These are phyloP conservation scores for Adiantum capillusveneris DNA, from an alignment of 75 land plant genomes.

Conservation along the genomic window DNA sequence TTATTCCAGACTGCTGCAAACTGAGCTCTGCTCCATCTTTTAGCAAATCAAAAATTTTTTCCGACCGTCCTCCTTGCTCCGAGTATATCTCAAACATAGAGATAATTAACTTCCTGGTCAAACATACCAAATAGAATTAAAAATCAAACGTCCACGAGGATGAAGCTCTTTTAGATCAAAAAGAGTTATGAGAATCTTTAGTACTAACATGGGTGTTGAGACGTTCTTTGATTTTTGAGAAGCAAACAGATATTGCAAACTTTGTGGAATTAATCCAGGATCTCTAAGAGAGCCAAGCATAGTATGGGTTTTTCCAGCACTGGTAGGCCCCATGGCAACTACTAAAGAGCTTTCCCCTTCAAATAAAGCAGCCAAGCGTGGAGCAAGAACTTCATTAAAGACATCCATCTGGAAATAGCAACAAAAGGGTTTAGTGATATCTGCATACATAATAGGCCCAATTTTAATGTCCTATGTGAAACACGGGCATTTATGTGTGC, in stretches of 20 bases:
- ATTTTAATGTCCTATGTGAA: too few species aligned
- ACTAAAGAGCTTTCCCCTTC: slow-evolving; percentile 50
- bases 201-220: background rate
- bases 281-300: slow-evolving; percentile 47
- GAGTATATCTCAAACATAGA: slow-evolving; percentile 70
- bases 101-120: slow-evolving; percentile 33
- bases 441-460: too few species aligned
- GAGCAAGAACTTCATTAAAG: slow-evolving; percentile 39
- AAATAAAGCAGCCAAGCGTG: slow-evolving; percentile 45
- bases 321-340: slow-evolving; percentile 65
- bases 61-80: slow-evolving; percentile 50
- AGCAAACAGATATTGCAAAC: slow-evolving; percentile 34
- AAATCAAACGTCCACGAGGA: too few species aligned
- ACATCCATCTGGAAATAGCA: slow-evolving; percentile 34
- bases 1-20: slow-evolving; percentile 33
- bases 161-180: background rate
- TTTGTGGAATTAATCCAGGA: slow-evolving; percentile 56
- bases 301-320: slow-evolving; percentile 77
- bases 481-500: too few species aligned
- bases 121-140: background rate
- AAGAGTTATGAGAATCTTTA: background rate
- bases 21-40: slow-evolving; percentile 37
- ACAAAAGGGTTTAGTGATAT: too few species aligned
- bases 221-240: background rate
- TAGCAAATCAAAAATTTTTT: slow-evolving; percentile 43